Evolutionary conservation across 768 basidiomycete genomes (phyloP), one percentile per base, ranked within the genome.

Genomic region (Atractiella rhizophila): DNA sequence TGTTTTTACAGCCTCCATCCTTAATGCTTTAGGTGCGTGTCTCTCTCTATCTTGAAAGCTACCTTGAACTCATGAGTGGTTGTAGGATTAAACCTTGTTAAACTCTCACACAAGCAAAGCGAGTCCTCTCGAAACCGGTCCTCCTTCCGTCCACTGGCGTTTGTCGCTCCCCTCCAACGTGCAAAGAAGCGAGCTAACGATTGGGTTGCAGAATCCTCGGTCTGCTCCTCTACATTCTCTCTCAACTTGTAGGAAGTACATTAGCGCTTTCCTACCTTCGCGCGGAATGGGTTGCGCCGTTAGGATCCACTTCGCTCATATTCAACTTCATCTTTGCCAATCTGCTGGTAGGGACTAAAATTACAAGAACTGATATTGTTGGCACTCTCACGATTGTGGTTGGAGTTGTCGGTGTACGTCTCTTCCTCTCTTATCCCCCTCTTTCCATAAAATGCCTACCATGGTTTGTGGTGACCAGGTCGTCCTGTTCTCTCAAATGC

Each of bases 241-340:
- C 78, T 2, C 81, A 85, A 57, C 63, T 85, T 54, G 72, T 83
- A 52, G 80, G 82, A 27, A 77, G 75, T 54, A 83, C 80, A 0
- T 66, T 83, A 16, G 81, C 81, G 1, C 65, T 85, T 26, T 73
- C 77, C 57, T 83, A 80, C 56, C 76, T 85, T 67, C 73, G 81
- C 46, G 81, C 80, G 9, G 37, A 33, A 28, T 10, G 48, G 75
- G 86, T 96, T 42, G 88, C 88, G 2, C 86, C 86, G 2, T 68
- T 96, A 4, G 86, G 88, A 12, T 82, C 81, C 0, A 77, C 82
- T 10, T 79, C 82, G 11, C 70, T 96, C 47, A 72, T 96, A 42
- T 94, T 96, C 64, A 96, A 96, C 58, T 86, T 91, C 56, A 64
- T 91, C 28, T 88, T 91, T 57, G 88, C 88, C 28, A 71, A 52